Evolutionary conservation across 2,329 filamentous ascomycete genomes (phyloP), one percentile per base, ranked within the genome.

Genomic region (Raffaelea ambrosiae): DNA sequence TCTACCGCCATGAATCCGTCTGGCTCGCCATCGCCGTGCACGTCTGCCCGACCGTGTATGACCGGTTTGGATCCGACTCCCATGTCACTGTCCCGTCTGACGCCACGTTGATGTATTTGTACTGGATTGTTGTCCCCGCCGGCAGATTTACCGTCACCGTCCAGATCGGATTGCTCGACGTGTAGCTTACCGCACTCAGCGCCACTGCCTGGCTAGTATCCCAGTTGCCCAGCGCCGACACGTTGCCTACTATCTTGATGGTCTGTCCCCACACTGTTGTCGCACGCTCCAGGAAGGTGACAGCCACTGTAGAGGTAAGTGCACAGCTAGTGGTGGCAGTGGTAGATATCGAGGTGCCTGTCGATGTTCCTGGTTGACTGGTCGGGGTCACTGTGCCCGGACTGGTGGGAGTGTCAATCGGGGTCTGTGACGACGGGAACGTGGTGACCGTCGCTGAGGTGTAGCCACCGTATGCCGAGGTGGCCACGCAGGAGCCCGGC

Each of bases 71-170:
- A 44, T 83, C 83, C 43, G 66, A 68, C 66, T 88, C 84, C 83
- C 84, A 88, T 3, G 64, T 69, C 9, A 84, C 63, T 0, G 65
- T 66, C 0, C 80, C 77, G 55, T 76, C 72, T 1, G 63, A 57
- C 49, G 70, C 69, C 39, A 83, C 72, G 44, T 77, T 74, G 55
- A 88, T 74, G 59, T 79, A 88, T 67, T 88, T 87, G 62, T 86
- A 88, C 65, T 79, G 58, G 40, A 88, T 67, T 3, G 62, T 64
- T 43, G 69, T 68, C 3, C 82, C 83, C 0, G 77, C 69, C 0
- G 69, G 63, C 16, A 88, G 62, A 2, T 64, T 66, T 23, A 87
- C 59, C 0, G 73, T 74, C 0, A 63, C 70, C 41, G 66, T 71
- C 85, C 84, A 88, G 5, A 84, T 54, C 1, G 76, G 79, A 55